These are phyloP conservation scores for Leccinum subrobustum DNA, from an alignment of 1,284 basidiomycete genomes.

Conservation along the genomic window DNA sequence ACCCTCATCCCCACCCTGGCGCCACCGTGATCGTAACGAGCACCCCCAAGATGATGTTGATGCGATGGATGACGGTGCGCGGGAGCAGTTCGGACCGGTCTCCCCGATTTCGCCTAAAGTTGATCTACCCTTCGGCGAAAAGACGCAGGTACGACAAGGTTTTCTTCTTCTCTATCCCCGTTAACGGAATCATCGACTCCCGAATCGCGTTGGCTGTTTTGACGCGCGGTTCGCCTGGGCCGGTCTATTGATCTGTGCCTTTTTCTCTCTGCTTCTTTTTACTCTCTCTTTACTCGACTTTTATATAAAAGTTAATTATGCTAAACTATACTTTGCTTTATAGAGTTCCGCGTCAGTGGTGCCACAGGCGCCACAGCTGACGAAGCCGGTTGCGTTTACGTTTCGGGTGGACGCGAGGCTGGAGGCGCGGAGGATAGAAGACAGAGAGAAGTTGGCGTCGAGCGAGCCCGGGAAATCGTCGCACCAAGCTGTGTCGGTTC, in stretches of 20 bases:
- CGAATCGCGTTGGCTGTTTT: not conserved
- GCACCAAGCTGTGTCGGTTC: conserved; percentile 46
- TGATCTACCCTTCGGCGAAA: conserved; percentile 31
- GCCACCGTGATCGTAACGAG: not conserved
- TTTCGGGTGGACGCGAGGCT: conserved; percentile 48
- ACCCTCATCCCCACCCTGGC: not conserved
- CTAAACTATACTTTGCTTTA: not conserved
- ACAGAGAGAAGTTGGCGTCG: conserved; percentile 16
- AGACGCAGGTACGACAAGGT: conserved; percentile 28
- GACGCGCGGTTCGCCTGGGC: conserved; percentile 2
- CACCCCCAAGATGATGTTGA: not conserved
- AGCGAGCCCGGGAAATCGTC: conserved; percentile 26
- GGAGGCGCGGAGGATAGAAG: conserved; percentile 38
- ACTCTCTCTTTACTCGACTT: not conserved
- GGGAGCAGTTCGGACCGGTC: conserved; percentile 17
- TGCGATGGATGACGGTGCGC: not conserved
- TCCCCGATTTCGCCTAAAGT: conserved; percentile 4
- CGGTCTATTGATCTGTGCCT: conserved; percentile 15
- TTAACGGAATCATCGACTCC: conserved; percentile 21
- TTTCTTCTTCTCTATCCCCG: conserved; percentile 3
- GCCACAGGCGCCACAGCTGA: conserved; percentile 38
- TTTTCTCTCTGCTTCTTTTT: conserved; percentile 2
- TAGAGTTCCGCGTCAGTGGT: conserved; percentile 26
- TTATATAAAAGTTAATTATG: not conserved
- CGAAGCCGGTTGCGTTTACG: conserved; percentile 49